Conservation (phyloP, 169 alveolate genomes). For the Theileria parva region DNA sequence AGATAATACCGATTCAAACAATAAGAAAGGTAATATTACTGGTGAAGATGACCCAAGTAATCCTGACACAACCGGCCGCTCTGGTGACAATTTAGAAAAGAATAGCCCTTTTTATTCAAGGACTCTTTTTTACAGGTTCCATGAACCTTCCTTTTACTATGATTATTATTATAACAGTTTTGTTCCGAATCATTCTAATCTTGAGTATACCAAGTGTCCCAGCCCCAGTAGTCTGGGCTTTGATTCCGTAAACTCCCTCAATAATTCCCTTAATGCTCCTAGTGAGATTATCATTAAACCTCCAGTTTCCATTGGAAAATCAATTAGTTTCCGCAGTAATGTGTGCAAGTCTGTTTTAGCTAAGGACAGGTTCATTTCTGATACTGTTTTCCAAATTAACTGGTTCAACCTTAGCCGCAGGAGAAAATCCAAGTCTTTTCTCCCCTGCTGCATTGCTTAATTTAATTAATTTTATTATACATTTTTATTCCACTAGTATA, state of each 20-base stretch:
- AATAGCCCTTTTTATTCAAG: conserved; percentile 12
- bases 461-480: too few relatives aligned
- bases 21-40: background rate
- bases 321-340: conserved; percentile 43
- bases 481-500: too few relatives aligned
- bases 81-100: background rate
- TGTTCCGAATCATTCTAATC: background rate
- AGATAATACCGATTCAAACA: background rate
- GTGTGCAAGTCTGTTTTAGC: conserved; percentile 45
- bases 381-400: conserved; percentile 48
- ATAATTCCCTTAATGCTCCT: conserved; percentile 45
- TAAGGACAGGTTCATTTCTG: conserved; percentile 32
- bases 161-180: background rate
- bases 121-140: conserved; percentile 41
- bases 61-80: background rate
- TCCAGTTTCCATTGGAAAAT: conserved; percentile 49
- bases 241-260: conserved; percentile 32
- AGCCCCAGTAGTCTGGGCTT: conserved; percentile 36
- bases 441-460: background rate
- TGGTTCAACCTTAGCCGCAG: conserved; percentile 35
- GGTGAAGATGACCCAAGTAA: background rate
- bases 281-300: conserved; percentile 51
- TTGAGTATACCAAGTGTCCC: background rate
- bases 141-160: conserved; percentile 15
- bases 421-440: conserved; percentile 10